Evolutionary conservation across 352 stramenopile genomes (phyloP).

Genomic region (Thalassiosira mediterranea): DNA sequence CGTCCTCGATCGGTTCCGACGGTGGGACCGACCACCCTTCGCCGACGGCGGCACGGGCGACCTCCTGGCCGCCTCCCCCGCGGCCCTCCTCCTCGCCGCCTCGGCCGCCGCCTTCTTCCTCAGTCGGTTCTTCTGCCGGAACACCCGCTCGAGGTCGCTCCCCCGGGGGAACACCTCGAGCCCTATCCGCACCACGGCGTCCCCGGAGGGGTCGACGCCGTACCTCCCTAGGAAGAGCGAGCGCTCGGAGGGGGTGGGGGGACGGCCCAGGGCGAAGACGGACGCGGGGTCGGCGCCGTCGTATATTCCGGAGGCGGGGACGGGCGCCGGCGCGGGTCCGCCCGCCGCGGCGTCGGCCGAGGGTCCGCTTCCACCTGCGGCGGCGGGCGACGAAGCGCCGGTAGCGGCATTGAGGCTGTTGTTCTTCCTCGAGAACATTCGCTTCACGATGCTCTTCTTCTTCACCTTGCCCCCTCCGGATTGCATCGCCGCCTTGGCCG

Average conservation of each 20-base stretch:
- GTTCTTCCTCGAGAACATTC: conserved; percentile 36
- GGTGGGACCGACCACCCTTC: background rate
- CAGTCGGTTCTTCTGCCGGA: conserved; percentile 25
- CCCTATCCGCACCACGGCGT: conserved; percentile 37
- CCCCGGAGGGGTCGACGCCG: conserved; percentile 33
- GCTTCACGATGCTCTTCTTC: conserved; percentile 41
- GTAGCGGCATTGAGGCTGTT: too few species aligned
- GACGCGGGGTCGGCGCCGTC: conserved; percentile 16
- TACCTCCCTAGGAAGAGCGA: conserved; percentile 34
- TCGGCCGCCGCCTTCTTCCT: conserved; percentile 7
- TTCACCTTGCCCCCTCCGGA: conserved; percentile 13
- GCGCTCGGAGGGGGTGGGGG: conserved; percentile 26
- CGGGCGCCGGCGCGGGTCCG: background rate
- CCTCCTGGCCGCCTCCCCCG: background rate
- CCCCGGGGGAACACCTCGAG: conserved; percentile 47
- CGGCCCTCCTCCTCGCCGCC: too few species aligned
- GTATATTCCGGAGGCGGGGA: conserved; percentile 2
- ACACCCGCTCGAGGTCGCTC: conserved; percentile 39
- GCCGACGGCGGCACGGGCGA: background rate
- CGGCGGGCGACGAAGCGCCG: too few species aligned
- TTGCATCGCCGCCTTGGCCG: too few species aligned
- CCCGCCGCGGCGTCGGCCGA: too few species aligned
- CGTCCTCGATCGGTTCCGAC: too few species aligned
- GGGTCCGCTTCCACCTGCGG: too few species aligned
- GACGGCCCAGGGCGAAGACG: conserved; percentile 41